These are phyloP conservation scores for Olyra latifolia DNA, from an alignment of 176 grass and related monocot genomes.

Conservation along the genomic window DNA sequence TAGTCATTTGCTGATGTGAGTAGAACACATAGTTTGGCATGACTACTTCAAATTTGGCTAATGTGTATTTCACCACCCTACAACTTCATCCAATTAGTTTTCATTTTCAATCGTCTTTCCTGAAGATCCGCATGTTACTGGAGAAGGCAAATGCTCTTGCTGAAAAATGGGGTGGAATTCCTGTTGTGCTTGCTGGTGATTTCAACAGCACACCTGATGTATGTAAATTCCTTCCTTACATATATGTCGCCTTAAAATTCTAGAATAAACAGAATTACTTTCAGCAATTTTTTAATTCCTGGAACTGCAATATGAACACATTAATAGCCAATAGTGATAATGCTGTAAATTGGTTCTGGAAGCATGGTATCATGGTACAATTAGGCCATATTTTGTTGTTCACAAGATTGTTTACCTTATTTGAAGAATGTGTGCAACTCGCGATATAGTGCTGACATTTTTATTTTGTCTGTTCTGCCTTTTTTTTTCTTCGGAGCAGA, in stretches of 20 bases:
- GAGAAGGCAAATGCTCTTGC: slow-evolving; percentile 64
- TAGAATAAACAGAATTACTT: slow-evolving; percentile 5
- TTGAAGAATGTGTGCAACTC: not conserved
- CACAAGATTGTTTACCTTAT: not conserved
- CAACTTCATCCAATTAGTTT: slow-evolving; percentile 14
- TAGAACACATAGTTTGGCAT: slow-evolving; percentile 11
- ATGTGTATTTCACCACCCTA: slow-evolving; percentile 4
- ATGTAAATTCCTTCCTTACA: slow-evolving; percentile 43
- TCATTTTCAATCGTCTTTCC: slow-evolving; percentile 16
- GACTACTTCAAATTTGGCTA: not conserved
- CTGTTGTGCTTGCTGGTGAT: slow-evolving; percentile 93
- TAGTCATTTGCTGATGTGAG: slow-evolving; percentile 24
- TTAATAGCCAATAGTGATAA: slow-evolving; percentile 3
- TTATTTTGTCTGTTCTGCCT: slow-evolving; percentile 22
- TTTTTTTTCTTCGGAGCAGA: slow-evolving; percentile 50
- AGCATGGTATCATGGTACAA: not conserved
- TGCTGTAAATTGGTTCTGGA: not conserved
- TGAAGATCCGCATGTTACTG: slow-evolving; percentile 72
- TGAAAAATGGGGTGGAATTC: slow-evolving; percentile 82
- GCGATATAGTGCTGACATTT: slow-evolving; percentile 23
- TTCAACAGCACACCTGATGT: slow-evolving; percentile 91
- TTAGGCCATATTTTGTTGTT: slow-evolving; percentile 15
- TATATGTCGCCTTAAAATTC: not conserved
- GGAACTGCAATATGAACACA: slow-evolving; percentile 2
- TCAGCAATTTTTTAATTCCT: not conserved